A percentile compares a stretch with the other conserved stretches of the same genome.
Evolutionary conservation across 768 basidiomycete species (phyloP).

Genomic region (Lyophyllum atratum): DNA sequence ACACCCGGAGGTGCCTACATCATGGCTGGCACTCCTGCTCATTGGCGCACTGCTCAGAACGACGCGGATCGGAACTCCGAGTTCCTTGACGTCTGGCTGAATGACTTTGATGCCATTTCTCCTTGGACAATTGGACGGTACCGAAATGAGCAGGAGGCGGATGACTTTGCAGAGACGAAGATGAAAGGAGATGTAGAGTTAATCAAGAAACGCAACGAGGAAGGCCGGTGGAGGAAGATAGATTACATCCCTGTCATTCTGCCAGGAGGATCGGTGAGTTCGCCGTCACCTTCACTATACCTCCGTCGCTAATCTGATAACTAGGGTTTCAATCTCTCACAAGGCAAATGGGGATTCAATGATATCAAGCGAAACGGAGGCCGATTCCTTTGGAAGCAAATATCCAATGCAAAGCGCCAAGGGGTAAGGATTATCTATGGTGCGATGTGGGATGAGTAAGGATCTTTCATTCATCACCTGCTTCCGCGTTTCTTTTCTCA

Average conservation of each 20-base stretch:
- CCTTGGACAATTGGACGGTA: constrained; percentile 86
- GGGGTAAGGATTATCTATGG: constrained; percentile 72
- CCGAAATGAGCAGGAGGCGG: constrained; percentile 58
- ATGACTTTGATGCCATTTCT: constrained; percentile 78
- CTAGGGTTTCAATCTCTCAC: constrained; percentile 71
- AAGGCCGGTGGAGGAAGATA: constrained; percentile 47
- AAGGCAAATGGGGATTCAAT: constrained; percentile 74
- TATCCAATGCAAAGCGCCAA: constrained; percentile 64
- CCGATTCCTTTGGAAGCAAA: constrained; percentile 76
- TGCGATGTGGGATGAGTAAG: constrained; percentile 88
- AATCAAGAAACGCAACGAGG: constrained; percentile 50
- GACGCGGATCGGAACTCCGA: constrained; percentile 72
- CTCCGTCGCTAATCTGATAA: constrained; percentile 15
- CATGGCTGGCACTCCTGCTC: constrained; percentile 67
- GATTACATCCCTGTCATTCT: constrained; percentile 86
- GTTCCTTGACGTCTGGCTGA: constrained; percentile 70
- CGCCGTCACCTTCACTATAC: constrained; percentile 3
- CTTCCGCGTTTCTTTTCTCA: constrained; percentile 7
- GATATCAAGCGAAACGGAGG: constrained; percentile 74
- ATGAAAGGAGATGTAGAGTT: constrained; percentile 67
- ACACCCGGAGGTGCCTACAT: constrained; percentile 78
- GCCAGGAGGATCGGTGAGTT: constrained; percentile 79
- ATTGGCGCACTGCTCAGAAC: constrained; percentile 72
- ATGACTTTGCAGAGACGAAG: constrained; percentile 59
- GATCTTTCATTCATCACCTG: constrained; percentile 15